phyloP scores from a whole-genome alignment of 768 basidiomycete genomes.

The Boletus pseudo-olivaceus region DNA sequence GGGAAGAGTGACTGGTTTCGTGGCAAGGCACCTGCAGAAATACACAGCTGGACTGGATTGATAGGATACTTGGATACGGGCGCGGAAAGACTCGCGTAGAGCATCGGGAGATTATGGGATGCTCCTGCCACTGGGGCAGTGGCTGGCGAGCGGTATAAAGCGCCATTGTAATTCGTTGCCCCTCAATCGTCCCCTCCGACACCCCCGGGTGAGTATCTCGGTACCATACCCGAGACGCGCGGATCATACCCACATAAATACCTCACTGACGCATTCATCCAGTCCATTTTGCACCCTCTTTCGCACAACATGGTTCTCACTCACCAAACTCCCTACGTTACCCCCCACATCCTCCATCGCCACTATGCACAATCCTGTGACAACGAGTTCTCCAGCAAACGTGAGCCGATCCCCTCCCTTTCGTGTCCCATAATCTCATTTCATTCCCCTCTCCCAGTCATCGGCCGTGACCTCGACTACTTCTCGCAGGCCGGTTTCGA shows the following conservation, averaged over 20 bases:
- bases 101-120: slow-evolving; percentile 34
- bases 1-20: neutral
- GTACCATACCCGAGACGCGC: slow-evolving; percentile 14
- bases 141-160: slow-evolving; percentile 29
- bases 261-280: neutral
- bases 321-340: slow-evolving; percentile 79
- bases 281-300: neutral
- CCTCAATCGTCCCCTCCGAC: slow-evolving; percentile 3
- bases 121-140: slow-evolving; percentile 12
- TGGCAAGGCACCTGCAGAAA: neutral
- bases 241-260: slow-evolving; percentile 26
- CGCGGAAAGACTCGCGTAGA: slow-evolving; percentile 21
- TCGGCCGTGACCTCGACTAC: slow-evolving; percentile 91
- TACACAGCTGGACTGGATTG: neutral
- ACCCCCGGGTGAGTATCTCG: slow-evolving; percentile 20
- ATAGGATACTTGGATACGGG: neutral
- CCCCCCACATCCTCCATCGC: slow-evolving; percentile 86
- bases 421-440: slow-evolving; percentile 8
- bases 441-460: slow-evolving; percentile 47
- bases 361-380: slow-evolving; percentile 76
- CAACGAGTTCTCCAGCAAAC: slow-evolving; percentile 53
- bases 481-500: slow-evolving; percentile 99
- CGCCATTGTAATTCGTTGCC: slow-evolving; percentile 2
- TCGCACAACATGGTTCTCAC: slow-evolving; percentile 57
- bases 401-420: slow-evolving; percentile 40